These are phyloP conservation scores for Groenewaldozyma sp. DNA, from an alignment of 1,139 yeast genomes.

Conservation along the genomic window DNA sequence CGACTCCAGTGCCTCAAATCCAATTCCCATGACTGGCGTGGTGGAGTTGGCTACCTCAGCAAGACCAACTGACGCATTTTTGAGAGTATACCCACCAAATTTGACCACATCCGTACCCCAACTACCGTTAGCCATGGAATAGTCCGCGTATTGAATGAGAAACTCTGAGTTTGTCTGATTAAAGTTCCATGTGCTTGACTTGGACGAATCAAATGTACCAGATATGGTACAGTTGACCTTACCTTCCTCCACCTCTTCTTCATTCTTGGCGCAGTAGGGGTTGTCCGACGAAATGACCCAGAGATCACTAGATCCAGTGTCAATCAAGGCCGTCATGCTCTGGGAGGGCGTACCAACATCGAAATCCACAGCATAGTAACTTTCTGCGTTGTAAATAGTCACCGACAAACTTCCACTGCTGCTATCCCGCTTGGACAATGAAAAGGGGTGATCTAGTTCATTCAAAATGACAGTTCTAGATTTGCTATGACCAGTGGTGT, in stretches of 20 bases:
- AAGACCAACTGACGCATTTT: conserved; percentile 38
- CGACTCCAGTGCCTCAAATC: conserved; percentile 37
- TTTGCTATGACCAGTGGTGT: not conserved
- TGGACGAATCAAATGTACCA: conserved; percentile 12
- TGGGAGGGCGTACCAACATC: conserved; percentile 12
- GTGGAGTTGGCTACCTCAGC: conserved; percentile 38
- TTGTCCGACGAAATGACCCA: conserved; percentile 22
- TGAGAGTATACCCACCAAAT: conserved; percentile 32
- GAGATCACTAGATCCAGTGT: conserved; percentile 14
- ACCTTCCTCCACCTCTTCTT: conserved; percentile 8
- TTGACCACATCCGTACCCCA: conserved; percentile 41
- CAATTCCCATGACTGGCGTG: conserved; percentile 47
- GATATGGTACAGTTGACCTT: conserved; percentile 17
- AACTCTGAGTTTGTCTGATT: conserved; percentile 18
- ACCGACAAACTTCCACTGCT: not conserved
- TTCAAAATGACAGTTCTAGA: too few species aligned
- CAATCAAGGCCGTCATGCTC: conserved; percentile 6
- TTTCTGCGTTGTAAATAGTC: not conserved
- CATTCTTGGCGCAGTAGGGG: conserved; percentile 21
- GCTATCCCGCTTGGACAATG: not conserved
- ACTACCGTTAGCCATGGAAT: conserved; percentile 37
- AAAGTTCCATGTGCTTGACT: conserved; percentile 10
- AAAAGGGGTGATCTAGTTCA: not conserved
- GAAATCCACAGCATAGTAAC: not conserved
- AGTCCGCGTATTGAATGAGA: conserved; percentile 54